Evolutionary conservation across 805 yeast species (phyloP).

Genomic region (Saturnispora saitoi): DNA sequence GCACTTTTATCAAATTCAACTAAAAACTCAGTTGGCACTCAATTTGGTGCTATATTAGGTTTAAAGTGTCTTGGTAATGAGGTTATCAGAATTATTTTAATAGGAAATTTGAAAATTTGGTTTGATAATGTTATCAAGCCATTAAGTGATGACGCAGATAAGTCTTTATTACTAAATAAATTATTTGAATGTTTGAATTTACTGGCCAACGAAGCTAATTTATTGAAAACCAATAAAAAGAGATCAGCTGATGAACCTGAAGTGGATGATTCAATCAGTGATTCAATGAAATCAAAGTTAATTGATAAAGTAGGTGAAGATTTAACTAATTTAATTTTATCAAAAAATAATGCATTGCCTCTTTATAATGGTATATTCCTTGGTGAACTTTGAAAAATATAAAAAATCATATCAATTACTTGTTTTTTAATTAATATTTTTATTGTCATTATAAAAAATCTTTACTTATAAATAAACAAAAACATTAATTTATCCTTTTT

Average conservation of each 20-base stretch:
- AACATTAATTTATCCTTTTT: not conserved
- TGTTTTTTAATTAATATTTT: not conserved
- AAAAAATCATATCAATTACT: not conserved
- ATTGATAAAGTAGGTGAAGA: constrained; percentile 52
- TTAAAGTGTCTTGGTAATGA: constrained; percentile 78
- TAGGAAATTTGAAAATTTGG: constrained; percentile 86
- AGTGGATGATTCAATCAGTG: constrained; percentile 16
- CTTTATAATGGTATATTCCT: constrained; percentile 62
- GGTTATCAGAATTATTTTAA: constrained; percentile 70
- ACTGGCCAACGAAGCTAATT: constrained; percentile 32
- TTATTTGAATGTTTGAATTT: constrained; percentile 47
- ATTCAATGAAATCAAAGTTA: constrained; percentile 33
- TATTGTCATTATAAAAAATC: not conserved
- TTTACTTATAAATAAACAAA: not conserved
- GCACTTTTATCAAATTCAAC: constrained; percentile 71
- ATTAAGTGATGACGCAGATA: constrained; percentile 25
- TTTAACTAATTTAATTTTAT: constrained; percentile 41
- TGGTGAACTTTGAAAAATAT: constrained; percentile 39
- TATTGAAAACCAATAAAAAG: constrained; percentile 12
- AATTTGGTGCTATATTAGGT: constrained; percentile 86
- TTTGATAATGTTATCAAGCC: constrained; percentile 37
- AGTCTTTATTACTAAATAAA: constrained; percentile 16
- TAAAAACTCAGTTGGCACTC: constrained; percentile 77
- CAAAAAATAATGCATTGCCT: constrained; percentile 40
- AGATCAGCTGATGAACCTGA: constrained; percentile 8